These are phyloP conservation scores for Furcasterigmium sp. DNA, from an alignment of 2,329 filamentous ascomycete genomes.

Conservation along the genomic window DNA sequence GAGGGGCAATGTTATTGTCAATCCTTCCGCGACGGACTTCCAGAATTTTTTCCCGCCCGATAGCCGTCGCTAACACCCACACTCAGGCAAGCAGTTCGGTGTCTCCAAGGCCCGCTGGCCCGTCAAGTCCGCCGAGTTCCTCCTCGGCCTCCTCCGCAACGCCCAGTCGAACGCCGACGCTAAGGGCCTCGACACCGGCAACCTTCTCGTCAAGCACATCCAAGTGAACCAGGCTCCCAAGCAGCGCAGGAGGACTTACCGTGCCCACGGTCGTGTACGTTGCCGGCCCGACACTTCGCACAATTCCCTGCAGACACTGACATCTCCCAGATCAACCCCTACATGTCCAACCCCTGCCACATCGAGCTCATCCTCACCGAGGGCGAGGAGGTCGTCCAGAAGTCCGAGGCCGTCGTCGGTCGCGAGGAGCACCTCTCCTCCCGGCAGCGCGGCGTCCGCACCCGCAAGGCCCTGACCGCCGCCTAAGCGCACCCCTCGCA, in stretches of 20 bases:
- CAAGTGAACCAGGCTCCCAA: slow-evolving; percentile 99
- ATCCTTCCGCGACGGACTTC: neutral
- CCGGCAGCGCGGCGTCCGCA: slow-evolving; percentile 79
- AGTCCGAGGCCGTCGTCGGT: slow-evolving; percentile 65
- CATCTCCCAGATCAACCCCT: slow-evolving; percentile 87
- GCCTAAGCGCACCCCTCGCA: slow-evolving; percentile 39
- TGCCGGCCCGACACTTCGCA: neutral
- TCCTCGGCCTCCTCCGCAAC: slow-evolving; percentile 95
- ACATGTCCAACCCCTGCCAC: slow-evolving; percentile 99
- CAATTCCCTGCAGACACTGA: slow-evolving; percentile 16
- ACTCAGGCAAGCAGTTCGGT: slow-evolving; percentile 99
- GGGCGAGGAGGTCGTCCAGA: slow-evolving; percentile 91
- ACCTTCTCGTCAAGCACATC: slow-evolving; percentile 99
- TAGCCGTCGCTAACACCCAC: slow-evolving; percentile 12
- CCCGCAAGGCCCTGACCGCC: slow-evolving; percentile 60
- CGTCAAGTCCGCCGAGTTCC: slow-evolving; percentile 97
- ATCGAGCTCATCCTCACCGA: slow-evolving; percentile 99
- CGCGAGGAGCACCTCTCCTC: slow-evolving; percentile 69
- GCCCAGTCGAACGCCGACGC: slow-evolving; percentile 94
- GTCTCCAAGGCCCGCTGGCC: slow-evolving; percentile 98
- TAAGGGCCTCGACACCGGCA: slow-evolving; percentile 95
- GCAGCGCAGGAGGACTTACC: slow-evolving; percentile 98
- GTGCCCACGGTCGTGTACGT: slow-evolving; percentile 99
- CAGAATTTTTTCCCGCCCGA: too few relatives aligned
- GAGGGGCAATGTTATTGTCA: slow-evolving; percentile 4